Evolutionary conservation across 2,329 filamentous ascomycete species (phyloP).

Genomic region (Talaromyces sp.): DNA sequence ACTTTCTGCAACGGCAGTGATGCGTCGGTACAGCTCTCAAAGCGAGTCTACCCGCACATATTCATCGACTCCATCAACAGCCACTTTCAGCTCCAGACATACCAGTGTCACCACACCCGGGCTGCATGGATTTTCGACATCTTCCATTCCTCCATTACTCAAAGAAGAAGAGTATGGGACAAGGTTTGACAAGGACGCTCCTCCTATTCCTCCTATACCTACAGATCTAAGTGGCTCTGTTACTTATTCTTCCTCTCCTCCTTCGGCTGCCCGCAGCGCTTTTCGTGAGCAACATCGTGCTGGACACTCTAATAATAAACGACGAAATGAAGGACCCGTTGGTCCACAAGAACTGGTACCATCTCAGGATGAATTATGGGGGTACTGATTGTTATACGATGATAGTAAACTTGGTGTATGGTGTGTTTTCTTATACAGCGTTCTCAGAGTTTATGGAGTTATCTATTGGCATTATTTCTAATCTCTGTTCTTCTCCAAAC

Average conservation of each 20-base stretch:
- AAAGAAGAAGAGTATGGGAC: conserved; percentile 2
- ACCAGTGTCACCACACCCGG: conserved; percentile 32
- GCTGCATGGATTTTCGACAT: conserved; percentile 16
- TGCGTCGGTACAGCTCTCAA: conserved; percentile 35
- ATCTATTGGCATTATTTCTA: not conserved
- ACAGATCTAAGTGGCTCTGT: not conserved
- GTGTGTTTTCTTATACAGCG: not conserved
- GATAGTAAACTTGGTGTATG: not conserved
- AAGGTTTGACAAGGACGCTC: not conserved
- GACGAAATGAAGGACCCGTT: not conserved
- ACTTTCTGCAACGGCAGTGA: conserved; percentile 36
- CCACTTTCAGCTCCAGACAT: conserved; percentile 31
- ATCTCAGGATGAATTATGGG: conserved; percentile 40
- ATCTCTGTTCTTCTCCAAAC: not conserved
- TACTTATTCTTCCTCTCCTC: conserved; percentile 1
- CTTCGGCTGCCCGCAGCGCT: conserved; percentile 1
- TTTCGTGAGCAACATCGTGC: conserved; percentile 10
- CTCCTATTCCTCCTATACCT: conserved; percentile 6
- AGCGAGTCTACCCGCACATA: conserved; percentile 25
- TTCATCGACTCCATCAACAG: conserved; percentile 27
- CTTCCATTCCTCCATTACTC: conserved; percentile 20
- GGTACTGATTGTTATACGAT: conserved; percentile 23
- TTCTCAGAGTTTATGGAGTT: not conserved
- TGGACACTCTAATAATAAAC: conserved; percentile 6
- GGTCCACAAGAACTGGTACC: conserved; percentile 33